Evolutionary conservation across 306 rosid genomes (phyloP), one percentile per base, ranked within the genome.

Genomic region (Rosa chinensis): DNA sequence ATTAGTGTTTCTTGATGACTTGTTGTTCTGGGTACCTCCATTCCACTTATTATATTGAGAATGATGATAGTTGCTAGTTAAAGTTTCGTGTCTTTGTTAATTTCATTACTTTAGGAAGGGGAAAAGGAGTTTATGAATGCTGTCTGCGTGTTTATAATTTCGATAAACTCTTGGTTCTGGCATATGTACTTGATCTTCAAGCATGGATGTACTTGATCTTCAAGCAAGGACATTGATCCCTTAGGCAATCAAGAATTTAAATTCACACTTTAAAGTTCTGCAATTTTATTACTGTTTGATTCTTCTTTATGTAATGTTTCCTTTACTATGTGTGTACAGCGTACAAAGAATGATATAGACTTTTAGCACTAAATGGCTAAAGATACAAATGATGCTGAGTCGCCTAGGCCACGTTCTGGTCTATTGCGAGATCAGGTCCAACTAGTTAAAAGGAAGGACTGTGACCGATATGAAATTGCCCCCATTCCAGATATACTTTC

Each of bases 401-500:
- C 97, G 1, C 97, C 97, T 53, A 87, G 85, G 70, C 87, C 85
- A 61, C 91, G 96, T 49, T 83, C 81, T 58, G 96, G 97, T 80
- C 91, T 93, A 11, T 82, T 96, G 70, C 86, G 97, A 55, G 98
- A 96, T 76, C 98, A 96, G 83, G 92, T 93, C 81, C 98, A 96
- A 76, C 84, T 85, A 62, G 84, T 93, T 17, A 91, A 88, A 82
- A 91, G 91, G 82, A 93, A 91, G 85, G 98, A 91, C 49, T 80
- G 81, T 64, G 89, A 89, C 62, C 98, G 97, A 76, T 91, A 88
- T 37, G 99, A 93, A 81, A 95, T 95, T 77, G 88, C 82, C 72
- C 92, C 91, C 18, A 88, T 96, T 78, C 94, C 84, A 74, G 98
- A 96, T 78, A 48, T 87, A 40, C 69, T 96, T 52, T 93, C 99